Base-by-base conservation (phyloP, 2,329 filamentous ascomycete species). In the Aspergillus eucalypticola region DNA sequence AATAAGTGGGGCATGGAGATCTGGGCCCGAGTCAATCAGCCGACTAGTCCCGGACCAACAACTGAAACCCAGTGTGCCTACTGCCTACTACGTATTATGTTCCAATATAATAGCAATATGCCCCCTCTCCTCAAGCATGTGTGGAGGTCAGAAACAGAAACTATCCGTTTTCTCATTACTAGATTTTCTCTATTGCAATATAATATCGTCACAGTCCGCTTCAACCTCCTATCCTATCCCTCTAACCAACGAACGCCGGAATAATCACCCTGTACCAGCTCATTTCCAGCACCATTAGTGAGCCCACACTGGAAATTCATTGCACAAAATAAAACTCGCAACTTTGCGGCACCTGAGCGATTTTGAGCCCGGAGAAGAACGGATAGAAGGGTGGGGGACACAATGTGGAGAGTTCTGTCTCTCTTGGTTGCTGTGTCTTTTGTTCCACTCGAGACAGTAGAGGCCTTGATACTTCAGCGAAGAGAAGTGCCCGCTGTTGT, bases 401-500 rank as follows among this genome's bases (percentile, higher is more conserved):
- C 25, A 11, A 60, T 57, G 58, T 54, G 56, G 52, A 32, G 62
- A 54, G 53, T 62, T 52, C 53, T 64, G n/a, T 56, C 49, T 21
- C 39, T 63, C 15, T 49, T 69, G n/a, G 49, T 54, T 42, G 46
- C 48, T 60, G 32, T 58, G 11, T 62, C 61, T 62, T 52, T 68
- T 60, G 50, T 64, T 32, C 21, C 61, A 51, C 50, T 64, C 60
- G 17, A 61, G 42, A 38, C 58, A 58, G 39, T 59, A 60, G 32
- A 49, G 15, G 63, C 71, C 1, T 64, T 79, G 25, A 64, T 67
- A 39, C 70, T 78, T 17, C 67, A 72, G 44, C 55, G 70, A 58
- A 65, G 75, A 62, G 72, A 73, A 53, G 56, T 58, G n/a, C 81
- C 82, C 3, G 75, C 73, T 53, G 82, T 83, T 13, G 72, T 85